Conservation (phyloP, 2,329 filamentous ascomycete genomes). For the Fusarium aywerte region DNA sequence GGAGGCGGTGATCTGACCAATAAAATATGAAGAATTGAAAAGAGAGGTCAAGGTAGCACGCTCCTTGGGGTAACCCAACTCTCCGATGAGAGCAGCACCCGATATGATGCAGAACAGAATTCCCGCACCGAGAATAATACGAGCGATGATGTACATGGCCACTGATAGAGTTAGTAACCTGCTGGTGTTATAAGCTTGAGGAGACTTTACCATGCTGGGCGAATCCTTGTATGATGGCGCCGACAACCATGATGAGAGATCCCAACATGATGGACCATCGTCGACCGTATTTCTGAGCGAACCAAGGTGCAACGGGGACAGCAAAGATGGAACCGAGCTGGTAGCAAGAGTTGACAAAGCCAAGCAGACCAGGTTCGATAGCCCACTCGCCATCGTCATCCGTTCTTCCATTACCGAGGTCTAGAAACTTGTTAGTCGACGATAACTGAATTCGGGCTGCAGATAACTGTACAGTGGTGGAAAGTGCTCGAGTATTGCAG, state of each 20-base stretch:
- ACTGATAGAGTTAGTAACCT: conserved; percentile 46
- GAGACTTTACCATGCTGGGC: conserved; percentile 51
- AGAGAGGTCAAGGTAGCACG: conserved; percentile 59
- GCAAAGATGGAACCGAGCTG: conserved; percentile 65
- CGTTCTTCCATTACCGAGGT: conserved; percentile 29
- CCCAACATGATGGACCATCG: conserved; percentile 66
- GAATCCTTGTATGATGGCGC: conserved; percentile 66
- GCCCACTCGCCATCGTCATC: conserved; percentile 33
- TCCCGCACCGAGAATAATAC: conserved; percentile 70
- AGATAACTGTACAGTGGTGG: conserved; percentile 48
- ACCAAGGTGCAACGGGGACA: conserved; percentile 63
- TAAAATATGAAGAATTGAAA: conserved; percentile 62
- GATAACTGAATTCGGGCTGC: rapidly evolving
- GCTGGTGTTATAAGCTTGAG: rapidly evolving
- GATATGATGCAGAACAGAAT: conserved; percentile 69
- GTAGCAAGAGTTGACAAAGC: conserved; percentile 65
- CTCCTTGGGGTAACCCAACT: conserved; percentile 70
- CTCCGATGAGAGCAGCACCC: conserved; percentile 67
- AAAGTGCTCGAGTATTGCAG: conserved; percentile 54
- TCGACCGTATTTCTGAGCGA: conserved; percentile 59
- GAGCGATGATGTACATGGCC: conserved; percentile 69
- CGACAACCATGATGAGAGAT: conserved; percentile 64
- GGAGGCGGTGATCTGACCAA: conserved; percentile 63
- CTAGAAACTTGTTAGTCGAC: conserved; percentile 13
- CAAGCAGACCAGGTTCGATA: conserved; percentile 51